phyloP scores from a whole-genome alignment of 1,284 basidiomycete genomes.

The Cryptococcus floricola region DNA sequence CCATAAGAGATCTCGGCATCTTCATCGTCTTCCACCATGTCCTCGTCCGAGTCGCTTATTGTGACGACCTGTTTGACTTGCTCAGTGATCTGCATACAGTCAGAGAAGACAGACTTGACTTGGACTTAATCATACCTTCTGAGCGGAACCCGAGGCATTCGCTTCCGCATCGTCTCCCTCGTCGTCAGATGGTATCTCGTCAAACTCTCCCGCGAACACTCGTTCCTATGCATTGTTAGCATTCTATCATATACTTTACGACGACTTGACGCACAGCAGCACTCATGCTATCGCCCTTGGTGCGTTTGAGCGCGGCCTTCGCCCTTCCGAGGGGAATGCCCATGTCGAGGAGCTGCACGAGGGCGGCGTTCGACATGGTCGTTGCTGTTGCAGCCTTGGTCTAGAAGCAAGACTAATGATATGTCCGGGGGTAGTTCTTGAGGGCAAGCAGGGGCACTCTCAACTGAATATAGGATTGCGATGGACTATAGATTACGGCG shows the following conservation, averaged over 20 bases:
- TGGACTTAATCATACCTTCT: too few relatives aligned
- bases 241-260: not conserved
- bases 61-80: slow-evolving; percentile 2
- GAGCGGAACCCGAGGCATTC: not conserved
- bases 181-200: slow-evolving; percentile 54
- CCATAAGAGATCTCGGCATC: too few relatives aligned
- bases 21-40: slow-evolving; percentile 20
- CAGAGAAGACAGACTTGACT: not conserved
- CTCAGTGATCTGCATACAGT: not conserved
- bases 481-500: too few relatives aligned
- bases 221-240: slow-evolving; percentile 29
- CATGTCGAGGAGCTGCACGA: slow-evolving; percentile 39
- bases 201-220: slow-evolving; percentile 66
- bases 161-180: slow-evolving; percentile 48
- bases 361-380: slow-evolving; percentile 10
- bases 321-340: slow-evolving; percentile 74
- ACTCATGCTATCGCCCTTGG: slow-evolving; percentile 74
- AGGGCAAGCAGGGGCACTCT: too few relatives aligned
- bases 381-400: too few relatives aligned
- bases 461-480: too few relatives aligned
- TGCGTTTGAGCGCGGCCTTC: slow-evolving; percentile 66
- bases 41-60: slow-evolving; percentile 3
- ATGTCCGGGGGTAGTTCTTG: too few relatives aligned
- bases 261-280: slow-evolving; percentile 65
- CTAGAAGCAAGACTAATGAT: too few relatives aligned